A percentile compares a stretch with the other conserved stretches of the same genome.
phyloP scores from a whole-genome alignment of 805 yeast species.

The Ogataea nitratoaversa region DNA sequence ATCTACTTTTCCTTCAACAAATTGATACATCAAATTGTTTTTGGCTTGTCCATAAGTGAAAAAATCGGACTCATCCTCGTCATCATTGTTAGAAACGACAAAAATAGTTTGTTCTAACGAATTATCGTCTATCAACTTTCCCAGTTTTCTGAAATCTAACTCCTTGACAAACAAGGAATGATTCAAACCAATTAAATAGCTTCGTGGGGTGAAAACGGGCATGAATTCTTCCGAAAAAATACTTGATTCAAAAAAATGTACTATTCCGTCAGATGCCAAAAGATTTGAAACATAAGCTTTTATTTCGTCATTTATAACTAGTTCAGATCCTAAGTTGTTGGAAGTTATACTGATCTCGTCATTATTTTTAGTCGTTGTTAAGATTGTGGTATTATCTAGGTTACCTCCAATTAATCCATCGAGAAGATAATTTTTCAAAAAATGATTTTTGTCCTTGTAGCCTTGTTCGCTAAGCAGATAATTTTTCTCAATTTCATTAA shows the following conservation, averaged over 20 bases:
- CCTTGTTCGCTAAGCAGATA: conserved; percentile 38
- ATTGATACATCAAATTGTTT: conserved; percentile 55
- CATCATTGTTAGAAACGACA: conserved; percentile 38
- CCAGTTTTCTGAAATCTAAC: conserved; percentile 54
- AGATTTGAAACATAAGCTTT: conserved; percentile 36
- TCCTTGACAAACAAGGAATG: conserved; percentile 68
- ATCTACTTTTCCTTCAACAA: conserved; percentile 44
- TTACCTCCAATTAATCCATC: conserved; percentile 45
- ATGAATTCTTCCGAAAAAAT: conserved; percentile 16
- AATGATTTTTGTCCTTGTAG: conserved; percentile 20
- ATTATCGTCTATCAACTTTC: conserved; percentile 51
- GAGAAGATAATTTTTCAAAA: conserved; percentile 34
- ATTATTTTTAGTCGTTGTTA: conserved; percentile 25
- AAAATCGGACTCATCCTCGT: conserved; percentile 35
- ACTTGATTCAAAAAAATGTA: conserved; percentile 42
- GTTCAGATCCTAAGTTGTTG: conserved; percentile 28
- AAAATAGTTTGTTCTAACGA: conserved; percentile 57
- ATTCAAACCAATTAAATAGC: conserved; percentile 54
- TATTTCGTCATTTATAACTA: conserved; percentile 33
- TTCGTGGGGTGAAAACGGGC: conserved; percentile 47
- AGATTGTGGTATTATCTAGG: conserved; percentile 12
- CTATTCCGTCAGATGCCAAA: conserved; percentile 43
- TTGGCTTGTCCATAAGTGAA: conserved; percentile 20
- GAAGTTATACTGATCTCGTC: conserved; percentile 20
- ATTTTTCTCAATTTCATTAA: conserved; percentile 40